Conservation (phyloP, 495 filamentous ascomycete species). For the Rostrohypoxylon terebratum region DNA sequence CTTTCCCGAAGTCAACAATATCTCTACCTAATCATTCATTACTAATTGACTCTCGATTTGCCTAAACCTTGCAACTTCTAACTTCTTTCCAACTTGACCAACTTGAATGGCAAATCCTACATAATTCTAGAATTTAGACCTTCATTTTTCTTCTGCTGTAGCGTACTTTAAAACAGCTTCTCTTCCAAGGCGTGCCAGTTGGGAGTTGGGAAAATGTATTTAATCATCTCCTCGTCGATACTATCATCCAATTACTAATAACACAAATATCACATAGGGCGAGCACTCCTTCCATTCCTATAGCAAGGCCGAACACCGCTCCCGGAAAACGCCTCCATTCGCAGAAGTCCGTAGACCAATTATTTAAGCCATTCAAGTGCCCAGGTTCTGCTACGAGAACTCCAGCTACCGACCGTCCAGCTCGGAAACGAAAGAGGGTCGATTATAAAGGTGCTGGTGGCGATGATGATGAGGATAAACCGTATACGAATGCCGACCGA, state of each 20-base stretch:
- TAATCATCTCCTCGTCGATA: not conserved
- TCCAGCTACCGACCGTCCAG: conserved; percentile 81
- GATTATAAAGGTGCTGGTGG: conserved; percentile 89
- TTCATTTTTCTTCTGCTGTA: conserved; percentile 12
- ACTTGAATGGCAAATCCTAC: conserved; percentile 15
- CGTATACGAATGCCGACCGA: conserved; percentile 89
- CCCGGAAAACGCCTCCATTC: conserved; percentile 54
- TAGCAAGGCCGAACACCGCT: conserved; percentile 36
- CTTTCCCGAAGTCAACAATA: conserved; percentile 43
- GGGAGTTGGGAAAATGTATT: conserved; percentile 31
- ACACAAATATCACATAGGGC: conserved; percentile 34
- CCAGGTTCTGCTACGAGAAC: conserved; percentile 81
- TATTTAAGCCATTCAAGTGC: conserved; percentile 92
- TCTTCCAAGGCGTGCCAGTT: not conserved
- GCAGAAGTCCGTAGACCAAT: conserved; percentile 70
- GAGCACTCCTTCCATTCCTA: conserved; percentile 39
- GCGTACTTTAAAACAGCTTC: not conserved
- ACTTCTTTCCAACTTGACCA: too few relatives aligned
- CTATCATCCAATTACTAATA: conserved; percentile 12
- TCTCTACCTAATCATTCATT: conserved; percentile 14
- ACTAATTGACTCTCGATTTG: conserved; percentile 19
- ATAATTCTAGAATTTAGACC: not conserved
- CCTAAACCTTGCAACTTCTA: not conserved
- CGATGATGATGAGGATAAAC: conserved; percentile 75
- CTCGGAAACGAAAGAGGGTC: conserved; percentile 87